Percentiles rank a stretch among this genome's conserved stretches.
Evolutionary conservation across 2,329 filamentous ascomycete genomes (phyloP).

Genomic region (Aspergillus amoenus): DNA sequence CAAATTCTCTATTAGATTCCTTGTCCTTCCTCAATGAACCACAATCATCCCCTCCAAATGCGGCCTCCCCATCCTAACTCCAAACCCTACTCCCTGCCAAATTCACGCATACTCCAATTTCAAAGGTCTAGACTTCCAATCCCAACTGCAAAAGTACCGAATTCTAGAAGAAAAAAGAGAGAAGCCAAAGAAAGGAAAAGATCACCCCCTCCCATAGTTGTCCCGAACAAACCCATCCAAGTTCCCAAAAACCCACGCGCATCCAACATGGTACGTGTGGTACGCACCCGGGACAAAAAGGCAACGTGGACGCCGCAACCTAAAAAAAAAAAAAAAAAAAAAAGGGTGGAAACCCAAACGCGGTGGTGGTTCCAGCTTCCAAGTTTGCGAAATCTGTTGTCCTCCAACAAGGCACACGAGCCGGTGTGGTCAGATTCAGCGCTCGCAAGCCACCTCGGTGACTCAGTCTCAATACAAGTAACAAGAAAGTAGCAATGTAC

Average conservation of each 20-base stretch:
- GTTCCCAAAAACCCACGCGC: background rate
- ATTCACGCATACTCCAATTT: background rate
- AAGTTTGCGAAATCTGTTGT: too few species aligned
- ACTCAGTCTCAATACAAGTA: too few species aligned
- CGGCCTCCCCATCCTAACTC: background rate
- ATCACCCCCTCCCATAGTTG: too few species aligned
- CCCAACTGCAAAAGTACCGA: background rate
- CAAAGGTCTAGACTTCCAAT: background rate
- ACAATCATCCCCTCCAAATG: background rate
- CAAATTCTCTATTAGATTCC: background rate
- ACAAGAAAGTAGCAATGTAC: too few species aligned
- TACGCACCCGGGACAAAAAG: background rate
- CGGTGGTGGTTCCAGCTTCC: too few species aligned
- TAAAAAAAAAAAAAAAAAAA: background rate
- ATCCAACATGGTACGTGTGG: background rate
- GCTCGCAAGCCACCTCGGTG: too few species aligned
- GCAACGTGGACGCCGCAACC: background rate
- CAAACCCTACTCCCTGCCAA: background rate
- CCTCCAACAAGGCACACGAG: too few species aligned
- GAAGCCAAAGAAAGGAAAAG: background rate
- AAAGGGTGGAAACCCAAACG: background rate
- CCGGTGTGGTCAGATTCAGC: too few species aligned
- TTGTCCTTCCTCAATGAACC: background rate
- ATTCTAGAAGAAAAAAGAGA: background rate
- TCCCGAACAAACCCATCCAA: background rate